Evolutionary conservation across 2,329 filamentous ascomycete species (phyloP).

Genomic region (Clonostachys byssicola): DNA sequence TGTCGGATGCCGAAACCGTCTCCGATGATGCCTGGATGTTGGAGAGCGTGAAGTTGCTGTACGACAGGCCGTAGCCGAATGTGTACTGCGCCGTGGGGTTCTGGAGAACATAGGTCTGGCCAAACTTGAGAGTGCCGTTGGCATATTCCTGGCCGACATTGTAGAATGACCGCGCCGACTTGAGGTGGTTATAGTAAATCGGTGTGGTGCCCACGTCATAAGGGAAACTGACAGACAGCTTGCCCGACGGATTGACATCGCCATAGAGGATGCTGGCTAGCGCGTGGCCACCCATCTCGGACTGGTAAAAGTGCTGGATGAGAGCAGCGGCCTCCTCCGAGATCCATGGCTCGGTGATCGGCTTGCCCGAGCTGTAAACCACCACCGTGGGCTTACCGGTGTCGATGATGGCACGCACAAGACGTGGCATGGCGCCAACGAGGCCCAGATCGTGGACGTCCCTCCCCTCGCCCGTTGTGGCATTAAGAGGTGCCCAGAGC

Average conservation of each 20-base stretch:
- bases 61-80: conserved; percentile 65
- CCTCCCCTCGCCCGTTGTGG: conserved; percentile 72
- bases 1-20: conserved; percentile 41
- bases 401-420: conserved; percentile 63
- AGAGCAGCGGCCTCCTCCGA: conserved; percentile 59
- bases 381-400: conserved; percentile 66
- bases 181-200: conserved; percentile 69
- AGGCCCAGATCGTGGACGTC: conserved; percentile 61
- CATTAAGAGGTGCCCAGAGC: conserved; percentile 67
- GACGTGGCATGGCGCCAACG: conserved; percentile 64
- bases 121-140: conserved; percentile 61
- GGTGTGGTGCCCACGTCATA: conserved; percentile 63
- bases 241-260: conserved; percentile 60
- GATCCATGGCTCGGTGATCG: conserved; percentile 71
- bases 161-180: conserved; percentile 52
- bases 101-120: conserved; percentile 60
- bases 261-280: conserved; percentile 65
- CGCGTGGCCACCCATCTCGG: conserved; percentile 63
- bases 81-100: conserved; percentile 55
- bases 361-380: conserved; percentile 66
- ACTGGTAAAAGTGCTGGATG: conserved; percentile 72
- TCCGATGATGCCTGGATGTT: conserved; percentile 44
- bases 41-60: conserved; percentile 59
- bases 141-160: conserved; percentile 47
- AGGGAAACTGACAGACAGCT: conserved; percentile 63